These are phyloP conservation scores for Gloeopeniophorella convolvens DNA, from an alignment of 768 basidiomycete species.

Conservation along the genomic window DNA sequence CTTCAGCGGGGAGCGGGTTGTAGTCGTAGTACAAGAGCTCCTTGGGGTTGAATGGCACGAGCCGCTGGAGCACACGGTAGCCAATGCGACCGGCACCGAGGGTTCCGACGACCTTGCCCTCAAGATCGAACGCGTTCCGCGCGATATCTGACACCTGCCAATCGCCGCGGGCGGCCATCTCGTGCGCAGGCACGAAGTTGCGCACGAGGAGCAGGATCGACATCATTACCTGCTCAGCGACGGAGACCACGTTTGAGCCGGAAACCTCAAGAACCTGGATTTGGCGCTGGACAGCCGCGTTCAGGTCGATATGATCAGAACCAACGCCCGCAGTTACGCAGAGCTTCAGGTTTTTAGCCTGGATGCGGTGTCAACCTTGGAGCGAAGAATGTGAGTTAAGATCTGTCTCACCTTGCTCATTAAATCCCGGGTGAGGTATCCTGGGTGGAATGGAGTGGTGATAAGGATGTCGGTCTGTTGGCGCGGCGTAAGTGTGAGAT, in stretches of 20 bases:
- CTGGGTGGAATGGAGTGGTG: slow-evolving; percentile 82
- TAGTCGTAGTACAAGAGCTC: slow-evolving; percentile 90
- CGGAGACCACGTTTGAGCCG: too few relatives aligned
- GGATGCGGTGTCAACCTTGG: slow-evolving; percentile 24
- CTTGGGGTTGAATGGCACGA: slow-evolving; percentile 79
- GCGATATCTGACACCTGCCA: slow-evolving; percentile 87
- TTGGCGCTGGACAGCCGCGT: slow-evolving; percentile 72
- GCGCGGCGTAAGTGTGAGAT: slow-evolving; percentile 4
- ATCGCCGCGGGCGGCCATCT: slow-evolving; percentile 79
- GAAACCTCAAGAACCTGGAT: slow-evolving; percentile 41
- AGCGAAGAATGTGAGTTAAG: too few relatives aligned
- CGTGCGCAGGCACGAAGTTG: too few relatives aligned
- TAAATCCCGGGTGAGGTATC: too few relatives aligned
- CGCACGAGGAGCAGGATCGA: slow-evolving; percentile 83
- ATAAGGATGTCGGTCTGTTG: slow-evolving; percentile 67
- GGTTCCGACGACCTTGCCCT: slow-evolving; percentile 86
- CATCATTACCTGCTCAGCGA: slow-evolving; percentile 88
- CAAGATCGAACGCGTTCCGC: slow-evolving; percentile 79
- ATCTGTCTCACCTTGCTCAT: slow-evolving; percentile 49
- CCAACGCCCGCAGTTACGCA: slow-evolving; percentile 90
- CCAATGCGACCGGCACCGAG: too few relatives aligned
- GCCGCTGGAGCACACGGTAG: slow-evolving; percentile 47
- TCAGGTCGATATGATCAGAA: slow-evolving; percentile 85
- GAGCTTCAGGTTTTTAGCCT: too few relatives aligned
- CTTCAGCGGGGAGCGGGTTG: slow-evolving; percentile 61